Evolutionary conservation across 2,329 filamentous ascomycete species (phyloP).

Genomic region (Penicillium sp.): DNA sequence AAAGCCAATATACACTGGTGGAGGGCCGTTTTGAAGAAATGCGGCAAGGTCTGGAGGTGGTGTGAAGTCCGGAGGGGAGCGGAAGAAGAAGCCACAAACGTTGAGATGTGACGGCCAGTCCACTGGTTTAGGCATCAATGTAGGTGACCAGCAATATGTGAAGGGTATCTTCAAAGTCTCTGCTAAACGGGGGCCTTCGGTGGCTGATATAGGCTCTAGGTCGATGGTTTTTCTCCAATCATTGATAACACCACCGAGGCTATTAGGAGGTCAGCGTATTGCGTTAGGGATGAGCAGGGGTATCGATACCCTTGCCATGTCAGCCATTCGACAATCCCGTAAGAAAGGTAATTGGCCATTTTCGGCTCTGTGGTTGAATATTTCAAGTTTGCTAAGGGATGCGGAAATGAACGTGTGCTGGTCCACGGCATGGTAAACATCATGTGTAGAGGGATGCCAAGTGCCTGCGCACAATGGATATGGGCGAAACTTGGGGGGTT

Average conservation of each 20-base stretch:
- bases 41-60: slow-evolving; percentile 38
- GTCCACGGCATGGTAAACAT: slow-evolving; percentile 52
- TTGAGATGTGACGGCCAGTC: slow-evolving; percentile 34
- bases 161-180: slow-evolving; percentile 35
- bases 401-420: slow-evolving; percentile 42
- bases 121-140: slow-evolving; percentile 34
- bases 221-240: slow-evolving; percentile 35
- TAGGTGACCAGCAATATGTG: slow-evolving; percentile 44
- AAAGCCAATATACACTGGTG: slow-evolving; percentile 55
- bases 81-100: slow-evolving; percentile 47
- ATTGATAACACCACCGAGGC: slow-evolving; percentile 45
- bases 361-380: slow-evolving; percentile 31
- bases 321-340: slow-evolving; percentile 44
- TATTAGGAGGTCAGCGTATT: slow-evolving; percentile 1
- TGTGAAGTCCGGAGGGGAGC: slow-evolving; percentile 29
- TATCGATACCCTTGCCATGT: slow-evolving; percentile 45
- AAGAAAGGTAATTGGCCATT: slow-evolving; percentile 44
- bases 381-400: slow-evolving; percentile 48
- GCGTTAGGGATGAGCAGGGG: background rate
- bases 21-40: slow-evolving; percentile 48
- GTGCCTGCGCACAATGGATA: slow-evolving; percentile 49
- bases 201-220: slow-evolving; percentile 34
- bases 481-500: slow-evolving; percentile 52
- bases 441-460: slow-evolving; percentile 49
- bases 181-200: slow-evolving; percentile 33